Conservation (phyloP, 2,329 filamentous ascomycete genomes). For the Chaetomium sp. region DNA sequence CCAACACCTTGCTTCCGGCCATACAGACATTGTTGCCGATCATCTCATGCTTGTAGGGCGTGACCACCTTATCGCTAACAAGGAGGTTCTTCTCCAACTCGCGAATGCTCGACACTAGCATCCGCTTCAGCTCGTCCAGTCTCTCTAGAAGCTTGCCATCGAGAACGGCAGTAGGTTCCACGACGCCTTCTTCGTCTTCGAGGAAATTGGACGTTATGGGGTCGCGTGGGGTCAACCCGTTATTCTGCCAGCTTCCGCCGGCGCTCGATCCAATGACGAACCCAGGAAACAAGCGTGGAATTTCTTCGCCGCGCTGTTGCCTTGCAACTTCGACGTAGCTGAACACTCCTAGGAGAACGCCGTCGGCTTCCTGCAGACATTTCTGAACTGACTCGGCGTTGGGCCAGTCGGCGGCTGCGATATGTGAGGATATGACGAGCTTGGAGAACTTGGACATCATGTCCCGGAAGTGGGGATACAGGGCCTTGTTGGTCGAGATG, state of each 20-base stretch:
- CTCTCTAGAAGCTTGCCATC: conserved; percentile 78
- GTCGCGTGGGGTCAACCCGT: conserved; percentile 65
- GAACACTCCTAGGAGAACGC: conserved; percentile 89
- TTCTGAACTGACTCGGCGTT: conserved; percentile 93
- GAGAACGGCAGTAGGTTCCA: conserved; percentile 72
- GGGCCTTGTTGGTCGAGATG: conserved; percentile 94
- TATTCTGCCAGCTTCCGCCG: conserved; percentile 87
- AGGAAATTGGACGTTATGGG: conserved; percentile 80
- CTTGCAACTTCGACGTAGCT: conserved; percentile 95
- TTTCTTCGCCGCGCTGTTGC: conserved; percentile 89
- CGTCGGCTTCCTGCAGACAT: conserved; percentile 95
- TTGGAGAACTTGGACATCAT: conserved; percentile 99
- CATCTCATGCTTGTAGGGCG: conserved; percentile 73
- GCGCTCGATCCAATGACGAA: conserved; percentile 84
- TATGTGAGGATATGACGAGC: conserved; percentile 94
- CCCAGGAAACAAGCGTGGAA: conserved; percentile 88
- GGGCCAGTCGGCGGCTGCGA: conserved; percentile 94
- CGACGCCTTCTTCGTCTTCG: conserved; percentile 74
- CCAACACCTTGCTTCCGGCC: conserved; percentile 76
- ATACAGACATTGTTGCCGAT: conserved; percentile 82
- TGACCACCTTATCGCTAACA: conserved; percentile 78
- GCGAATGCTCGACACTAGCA: conserved; percentile 82
- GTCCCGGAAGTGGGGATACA: conserved; percentile 96
- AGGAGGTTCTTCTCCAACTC: conserved; percentile 83
- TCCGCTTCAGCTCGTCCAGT: conserved; percentile 81